Evolutionary conservation across 352 stramenopile species (phyloP).

Genomic region (Globisporangium acanthophoron): DNA sequence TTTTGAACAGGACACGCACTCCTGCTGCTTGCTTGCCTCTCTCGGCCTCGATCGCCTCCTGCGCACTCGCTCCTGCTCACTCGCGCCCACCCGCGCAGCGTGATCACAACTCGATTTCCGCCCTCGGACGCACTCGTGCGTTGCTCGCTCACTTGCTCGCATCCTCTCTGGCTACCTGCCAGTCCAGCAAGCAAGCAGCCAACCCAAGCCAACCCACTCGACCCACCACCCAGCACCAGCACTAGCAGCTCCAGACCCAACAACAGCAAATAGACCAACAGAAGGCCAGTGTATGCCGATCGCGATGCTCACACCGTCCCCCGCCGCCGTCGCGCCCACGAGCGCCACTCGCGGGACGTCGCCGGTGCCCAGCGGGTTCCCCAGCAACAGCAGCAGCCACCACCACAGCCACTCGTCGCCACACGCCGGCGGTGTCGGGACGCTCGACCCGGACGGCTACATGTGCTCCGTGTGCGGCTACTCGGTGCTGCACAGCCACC

Average conservation of each 20-base stretch:
- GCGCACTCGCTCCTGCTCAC: no score
- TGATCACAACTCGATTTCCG: neutral
- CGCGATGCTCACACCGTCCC: constrained; percentile 10
- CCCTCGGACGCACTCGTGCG: neutral
- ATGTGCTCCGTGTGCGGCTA: constrained; percentile 15
- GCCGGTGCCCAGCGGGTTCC: neutral
- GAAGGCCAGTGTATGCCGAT: neutral
- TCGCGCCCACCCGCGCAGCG: neutral
- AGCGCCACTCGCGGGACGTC: neutral
- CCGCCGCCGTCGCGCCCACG: neutral
- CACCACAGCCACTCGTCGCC: neutral
- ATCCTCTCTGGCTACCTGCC: neutral
- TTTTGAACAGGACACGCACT: neutral
- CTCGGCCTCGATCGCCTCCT: neutral
- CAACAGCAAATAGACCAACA: neutral
- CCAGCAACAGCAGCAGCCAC: constrained; percentile 1
- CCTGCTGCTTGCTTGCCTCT: neutral
- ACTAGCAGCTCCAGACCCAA: neutral
- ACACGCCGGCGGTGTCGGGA: neutral
- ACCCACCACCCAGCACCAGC: neutral
- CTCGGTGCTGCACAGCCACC: constrained; percentile 11
- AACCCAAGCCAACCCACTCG: neutral
- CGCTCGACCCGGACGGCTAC: constrained; percentile 9
- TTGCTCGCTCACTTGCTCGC: neutral
- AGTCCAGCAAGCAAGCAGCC: neutral